Evolutionary conservation across 768 basidiomycete genomes (phyloP).

Genomic region (Russula dissimulans): DNA sequence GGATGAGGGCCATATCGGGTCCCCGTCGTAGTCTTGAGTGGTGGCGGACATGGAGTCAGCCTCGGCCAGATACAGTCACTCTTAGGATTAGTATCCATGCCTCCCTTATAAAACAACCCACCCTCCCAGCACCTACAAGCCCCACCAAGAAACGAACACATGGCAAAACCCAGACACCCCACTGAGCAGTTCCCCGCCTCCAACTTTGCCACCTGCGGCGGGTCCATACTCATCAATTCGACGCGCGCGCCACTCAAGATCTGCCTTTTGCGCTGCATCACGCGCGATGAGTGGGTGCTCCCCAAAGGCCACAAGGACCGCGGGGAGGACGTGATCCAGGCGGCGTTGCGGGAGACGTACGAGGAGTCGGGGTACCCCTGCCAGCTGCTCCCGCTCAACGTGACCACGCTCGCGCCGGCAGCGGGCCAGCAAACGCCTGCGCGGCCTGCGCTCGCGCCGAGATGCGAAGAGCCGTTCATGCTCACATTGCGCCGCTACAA

Average conservation of each 20-base stretch:
- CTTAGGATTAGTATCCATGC: too few relatives aligned
- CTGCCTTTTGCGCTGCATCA: slow-evolving; percentile 26
- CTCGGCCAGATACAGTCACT: too few relatives aligned
- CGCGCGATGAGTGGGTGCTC: slow-evolving; percentile 31
- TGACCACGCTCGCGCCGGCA: slow-evolving; percentile 47
- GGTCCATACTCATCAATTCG: slow-evolving; percentile 24
- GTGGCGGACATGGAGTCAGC: not conserved
- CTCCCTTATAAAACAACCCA: too few relatives aligned
- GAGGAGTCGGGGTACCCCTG: slow-evolving; percentile 60
- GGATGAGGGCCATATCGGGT: slow-evolving; percentile 76
- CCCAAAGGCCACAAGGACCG: slow-evolving; percentile 57
- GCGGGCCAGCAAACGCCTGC: slow-evolving; percentile 34
- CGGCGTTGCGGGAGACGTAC: slow-evolving; percentile 53
- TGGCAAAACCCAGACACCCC: slow-evolving; percentile 3
- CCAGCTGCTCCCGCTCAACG: slow-evolving; percentile 37
- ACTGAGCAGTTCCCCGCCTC: slow-evolving; percentile 9
- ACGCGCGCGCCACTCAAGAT: slow-evolving; percentile 20
- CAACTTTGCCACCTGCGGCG: slow-evolving; percentile 25
- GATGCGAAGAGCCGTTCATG: slow-evolving; percentile 30
- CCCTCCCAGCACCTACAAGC: not conserved
- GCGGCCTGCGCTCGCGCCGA: slow-evolving; percentile 21
- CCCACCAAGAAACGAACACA: not conserved
- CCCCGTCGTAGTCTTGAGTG: slow-evolving; percentile 21
- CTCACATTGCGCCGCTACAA: slow-evolving; percentile 25
- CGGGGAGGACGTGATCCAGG: slow-evolving; percentile 40